These are phyloP conservation scores for Colletotrichum gigasporum DNA, from an alignment of 2,329 filamentous ascomycete species.

Conservation along the genomic window DNA sequence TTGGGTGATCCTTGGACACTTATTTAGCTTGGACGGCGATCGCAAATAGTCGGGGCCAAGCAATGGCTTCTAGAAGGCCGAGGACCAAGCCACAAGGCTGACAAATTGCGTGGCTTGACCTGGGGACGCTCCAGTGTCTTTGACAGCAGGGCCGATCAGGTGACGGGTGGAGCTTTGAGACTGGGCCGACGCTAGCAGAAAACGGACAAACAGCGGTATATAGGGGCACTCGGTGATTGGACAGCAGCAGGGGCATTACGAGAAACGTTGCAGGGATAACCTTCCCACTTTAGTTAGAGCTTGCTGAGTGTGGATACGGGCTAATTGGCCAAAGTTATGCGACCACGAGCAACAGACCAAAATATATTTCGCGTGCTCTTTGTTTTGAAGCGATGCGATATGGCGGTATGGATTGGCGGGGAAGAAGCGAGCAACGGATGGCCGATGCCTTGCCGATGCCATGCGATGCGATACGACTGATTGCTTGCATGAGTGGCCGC, in stretches of 20 bases:
- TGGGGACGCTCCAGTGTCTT: not conserved
- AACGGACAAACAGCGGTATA: not conserved
- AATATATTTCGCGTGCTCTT: slow-evolving; percentile 7
- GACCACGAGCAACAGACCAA: not conserved
- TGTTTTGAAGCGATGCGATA: slow-evolving; percentile 20
- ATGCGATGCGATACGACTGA: slow-evolving; percentile 1
- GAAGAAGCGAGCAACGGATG: slow-evolving; percentile 17
- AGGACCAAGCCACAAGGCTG: slow-evolving; percentile 28
- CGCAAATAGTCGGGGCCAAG: not conserved
- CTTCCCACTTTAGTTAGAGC: slow-evolving; percentile 11
- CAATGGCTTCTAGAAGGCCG: slow-evolving; percentile 26
- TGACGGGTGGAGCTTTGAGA: not conserved
- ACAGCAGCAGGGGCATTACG: not conserved
- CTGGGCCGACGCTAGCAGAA: not conserved
- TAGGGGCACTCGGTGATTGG: slow-evolving; percentile 9
- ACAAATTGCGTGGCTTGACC: slow-evolving; percentile 24
- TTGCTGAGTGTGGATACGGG: not conserved
- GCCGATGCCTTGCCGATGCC: slow-evolving; percentile 5
- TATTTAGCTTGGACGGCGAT: slow-evolving; percentile 10
- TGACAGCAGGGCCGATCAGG: slow-evolving; percentile 3
- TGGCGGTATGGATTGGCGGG: slow-evolving; percentile 27
- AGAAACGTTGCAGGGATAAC: slow-evolving; percentile 11
- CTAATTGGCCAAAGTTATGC: slow-evolving; percentile 32
- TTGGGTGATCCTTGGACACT: slow-evolving; percentile 1
- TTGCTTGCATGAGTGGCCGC: slow-evolving; percentile 20